These are phyloP conservation scores for Dipteronia dyeriana DNA, from an alignment of 345 rosid species.

Conservation along the genomic window DNA sequence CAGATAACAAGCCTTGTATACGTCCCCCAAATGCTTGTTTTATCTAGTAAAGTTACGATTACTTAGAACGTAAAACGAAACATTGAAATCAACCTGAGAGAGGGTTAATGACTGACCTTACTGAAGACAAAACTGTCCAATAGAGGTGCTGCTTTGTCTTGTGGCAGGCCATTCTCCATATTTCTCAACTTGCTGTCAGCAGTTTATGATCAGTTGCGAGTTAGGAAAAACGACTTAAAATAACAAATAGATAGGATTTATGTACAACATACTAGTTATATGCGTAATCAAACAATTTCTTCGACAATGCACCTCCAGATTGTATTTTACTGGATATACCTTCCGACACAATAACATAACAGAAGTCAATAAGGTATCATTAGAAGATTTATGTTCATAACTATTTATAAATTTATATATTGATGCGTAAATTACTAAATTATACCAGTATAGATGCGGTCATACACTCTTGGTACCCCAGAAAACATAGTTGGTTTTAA, in stretches of 20 bases:
- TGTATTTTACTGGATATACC: conserved; percentile 70
- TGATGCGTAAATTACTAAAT: neutral
- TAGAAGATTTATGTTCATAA: neutral
- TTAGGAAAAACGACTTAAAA: conserved; percentile 12
- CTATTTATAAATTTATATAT: neutral
- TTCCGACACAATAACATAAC: conserved; percentile 34
- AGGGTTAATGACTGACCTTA: conserved; percentile 47
- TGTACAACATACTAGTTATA: conserved; percentile 72
- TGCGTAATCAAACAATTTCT: conserved; percentile 69
- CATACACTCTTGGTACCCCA: conserved; percentile 91
- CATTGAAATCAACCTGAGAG: neutral
- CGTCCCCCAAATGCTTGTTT: conserved; percentile 83
- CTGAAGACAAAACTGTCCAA: conserved; percentile 76
- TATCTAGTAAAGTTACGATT: conserved; percentile 39
- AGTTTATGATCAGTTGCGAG: conserved; percentile 23
- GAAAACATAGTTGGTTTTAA: conserved; percentile 80
- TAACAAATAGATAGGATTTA: neutral
- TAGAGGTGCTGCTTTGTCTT: conserved; percentile 84
- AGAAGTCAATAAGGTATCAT: neutral
- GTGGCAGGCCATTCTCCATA: conserved; percentile 71
- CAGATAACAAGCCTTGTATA: conserved; percentile 73
- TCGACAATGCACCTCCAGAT: conserved; percentile 63
- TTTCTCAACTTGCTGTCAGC: conserved; percentile 69
- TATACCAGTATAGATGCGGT: conserved; percentile 72
- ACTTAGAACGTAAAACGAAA: conserved; percentile 16